Evolutionary conservation across 2,329 filamentous ascomycete genomes (phyloP), one percentile per base, ranked within the genome.

Genomic region (Atkinsonella texensis): DNA sequence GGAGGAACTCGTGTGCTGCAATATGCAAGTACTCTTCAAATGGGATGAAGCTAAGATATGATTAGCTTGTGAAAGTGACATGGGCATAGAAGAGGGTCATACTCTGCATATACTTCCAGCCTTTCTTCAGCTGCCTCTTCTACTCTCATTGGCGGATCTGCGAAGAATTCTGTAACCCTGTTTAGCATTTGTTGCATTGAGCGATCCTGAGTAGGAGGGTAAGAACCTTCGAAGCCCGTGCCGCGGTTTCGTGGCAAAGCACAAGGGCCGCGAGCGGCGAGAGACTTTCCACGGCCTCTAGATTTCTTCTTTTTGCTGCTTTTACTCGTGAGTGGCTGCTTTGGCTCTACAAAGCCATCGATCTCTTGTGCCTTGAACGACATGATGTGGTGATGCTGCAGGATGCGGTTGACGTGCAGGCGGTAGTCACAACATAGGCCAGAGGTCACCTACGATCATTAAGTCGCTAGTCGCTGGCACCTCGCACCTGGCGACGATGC

Each of bases 101-200:
- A 86, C 73, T 70, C 64, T 56, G 80, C 65, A 62, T 95, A 98
- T 23, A 93, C 70, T 12, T 77, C 72, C 18, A 75, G 61, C 41
- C 61, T 70, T 61, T 95, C 87, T 48, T 84, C 75, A 3, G 75
- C 68, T 47, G 79, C 75, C 61, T 95, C 83, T 0, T 74, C 74
- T 0, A 84, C 81, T 0, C 85, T 90, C 54, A 94, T 69, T 0
- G 89, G 89, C 1, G 83, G 76, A 65, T 97, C 91, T 12, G 85
- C 82, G 63, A 80, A 93, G 65, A 81, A 88, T 55, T 89, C 84
- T 78, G 52, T 3, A 35, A 11, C 4, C 7, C 20, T 12, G 1
- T 9, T 45, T 31, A 45, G 42, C 42, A 45, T 31, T 23, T 15
- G 15, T 12, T 11, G 20, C 23, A 20, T 28, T 28, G 23, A 9